phyloP scores from a whole-genome alignment of 2,329 filamentous ascomycete species.

The Fusarium sp. region DNA sequence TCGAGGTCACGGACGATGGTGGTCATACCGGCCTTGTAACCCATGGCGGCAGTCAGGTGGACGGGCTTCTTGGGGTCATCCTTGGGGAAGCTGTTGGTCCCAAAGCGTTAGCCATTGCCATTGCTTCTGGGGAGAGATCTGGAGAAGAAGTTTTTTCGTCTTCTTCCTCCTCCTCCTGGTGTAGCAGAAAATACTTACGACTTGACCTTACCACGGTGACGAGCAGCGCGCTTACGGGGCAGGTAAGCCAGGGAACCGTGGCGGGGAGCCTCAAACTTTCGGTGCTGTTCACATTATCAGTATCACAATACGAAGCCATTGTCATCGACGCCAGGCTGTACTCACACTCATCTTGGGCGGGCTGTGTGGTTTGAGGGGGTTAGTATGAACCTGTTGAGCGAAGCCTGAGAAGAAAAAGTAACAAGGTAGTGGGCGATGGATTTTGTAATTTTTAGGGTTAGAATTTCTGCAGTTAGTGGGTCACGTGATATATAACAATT shows the following conservation, averaged over 20 bases:
- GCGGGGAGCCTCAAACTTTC: slow-evolving; percentile 84
- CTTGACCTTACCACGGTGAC: slow-evolving; percentile 98
- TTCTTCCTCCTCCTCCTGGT: neutral
- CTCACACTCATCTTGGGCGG: slow-evolving; percentile 57
- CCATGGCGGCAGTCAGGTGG: slow-evolving; percentile 97
- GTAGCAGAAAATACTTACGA: slow-evolving; percentile 71
- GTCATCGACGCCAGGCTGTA: slow-evolving; percentile 33
- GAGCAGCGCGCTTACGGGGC: slow-evolving; percentile 90
- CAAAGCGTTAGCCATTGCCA: slow-evolving; percentile 46
- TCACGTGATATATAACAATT: neutral
- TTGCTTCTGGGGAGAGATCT: neutral
- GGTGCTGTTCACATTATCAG: slow-evolving; percentile 56
- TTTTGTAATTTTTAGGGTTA: slow-evolving; percentile 49
- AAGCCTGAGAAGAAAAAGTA: slow-evolving; percentile 51
- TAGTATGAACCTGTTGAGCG: slow-evolving; percentile 53
- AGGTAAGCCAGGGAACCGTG: slow-evolving; percentile 93
- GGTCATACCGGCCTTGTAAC: slow-evolving; percentile 99
- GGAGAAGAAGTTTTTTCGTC: neutral
- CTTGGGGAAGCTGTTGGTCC: slow-evolving; percentile 87
- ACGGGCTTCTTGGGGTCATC: slow-evolving; percentile 99
- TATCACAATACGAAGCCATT: slow-evolving; percentile 46
- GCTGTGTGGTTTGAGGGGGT: slow-evolving; percentile 53
- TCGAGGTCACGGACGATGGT: slow-evolving; percentile 99
- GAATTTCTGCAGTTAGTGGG: slow-evolving; percentile 31
- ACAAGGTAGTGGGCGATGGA: slow-evolving; percentile 52